phyloP scores from a whole-genome alignment of 805 yeast species.

The Kodamaea jinghongensis region DNA sequence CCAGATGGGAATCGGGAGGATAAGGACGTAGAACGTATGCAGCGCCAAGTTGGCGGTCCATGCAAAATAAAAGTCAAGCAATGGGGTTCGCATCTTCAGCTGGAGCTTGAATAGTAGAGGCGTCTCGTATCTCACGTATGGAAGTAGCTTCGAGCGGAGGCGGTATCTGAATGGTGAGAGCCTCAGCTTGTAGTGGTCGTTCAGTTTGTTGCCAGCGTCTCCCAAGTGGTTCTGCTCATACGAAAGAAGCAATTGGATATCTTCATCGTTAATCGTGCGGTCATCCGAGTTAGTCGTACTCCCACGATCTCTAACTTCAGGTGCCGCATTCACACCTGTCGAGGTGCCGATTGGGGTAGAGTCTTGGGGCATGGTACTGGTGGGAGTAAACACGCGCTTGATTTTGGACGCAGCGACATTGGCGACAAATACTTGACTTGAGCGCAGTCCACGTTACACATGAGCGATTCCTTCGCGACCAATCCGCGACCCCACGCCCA shows the following conservation, averaged over 20 bases:
- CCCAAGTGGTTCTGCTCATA: slow-evolving; percentile 13
- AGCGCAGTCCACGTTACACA: no score
- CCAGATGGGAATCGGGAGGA: slow-evolving; percentile 86
- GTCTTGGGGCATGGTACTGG: no score
- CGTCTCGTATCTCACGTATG: slow-evolving; percentile 64
- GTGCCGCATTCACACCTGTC: no score
- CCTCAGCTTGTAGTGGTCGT: slow-evolving; percentile 58
- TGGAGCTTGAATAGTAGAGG: slow-evolving; percentile 59
- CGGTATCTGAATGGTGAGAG: slow-evolving; percentile 56
- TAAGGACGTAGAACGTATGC: slow-evolving; percentile 88
- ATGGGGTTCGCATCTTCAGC: slow-evolving; percentile 41
- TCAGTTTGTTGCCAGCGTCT: slow-evolving; percentile 77
- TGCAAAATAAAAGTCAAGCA: slow-evolving; percentile 73
- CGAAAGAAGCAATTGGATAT: slow-evolving; percentile 12
- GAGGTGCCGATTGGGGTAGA: no score
- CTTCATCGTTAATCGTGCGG: slow-evolving; percentile 11
- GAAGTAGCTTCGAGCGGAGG: slow-evolving; percentile 53
- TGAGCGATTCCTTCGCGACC: no score
- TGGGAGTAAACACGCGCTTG: no score
- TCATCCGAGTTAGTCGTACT: slow-evolving; percentile 2
- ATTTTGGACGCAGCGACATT: no score
- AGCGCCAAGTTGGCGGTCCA: slow-evolving; percentile 88
- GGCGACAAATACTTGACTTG: no score
- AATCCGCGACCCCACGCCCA: no score
- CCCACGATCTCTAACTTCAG: not conserved